phyloP scores from a whole-genome alignment of 225 moss, liverwort and hornwort genomes.

The Asterella californica region DNA sequence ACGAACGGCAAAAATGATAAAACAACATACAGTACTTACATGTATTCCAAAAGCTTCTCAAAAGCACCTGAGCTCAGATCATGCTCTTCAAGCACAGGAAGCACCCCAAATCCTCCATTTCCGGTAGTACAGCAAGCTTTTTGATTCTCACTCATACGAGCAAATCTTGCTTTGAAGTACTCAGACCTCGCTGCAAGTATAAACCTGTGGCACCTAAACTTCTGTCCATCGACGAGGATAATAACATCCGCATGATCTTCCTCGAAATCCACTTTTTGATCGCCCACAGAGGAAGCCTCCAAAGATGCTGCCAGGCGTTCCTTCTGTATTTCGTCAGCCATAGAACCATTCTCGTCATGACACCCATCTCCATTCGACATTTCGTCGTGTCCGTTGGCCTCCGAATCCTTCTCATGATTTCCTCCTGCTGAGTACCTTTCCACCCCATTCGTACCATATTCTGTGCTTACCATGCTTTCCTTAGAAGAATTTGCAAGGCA shows the following conservation, averaged over 20 bases:
- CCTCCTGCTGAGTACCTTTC: background rate
- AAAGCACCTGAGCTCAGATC: constrained; percentile 70
- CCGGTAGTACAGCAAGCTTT: constrained; percentile 8
- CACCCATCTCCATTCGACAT: constrained; percentile 4
- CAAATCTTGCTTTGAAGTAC: constrained; percentile 88
- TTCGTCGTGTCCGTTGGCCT: background rate
- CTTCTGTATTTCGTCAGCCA: constrained; percentile 27
- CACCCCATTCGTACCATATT: constrained; percentile 1
- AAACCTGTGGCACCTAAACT: constrained; percentile 73
- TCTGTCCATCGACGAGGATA: constrained; percentile 60
- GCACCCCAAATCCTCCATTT: constrained; percentile 30
- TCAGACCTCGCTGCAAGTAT: constrained; percentile 71
- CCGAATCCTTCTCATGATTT: background rate
- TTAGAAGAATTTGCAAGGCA: constrained; percentile 47
- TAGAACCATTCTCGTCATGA: constrained; percentile 12
- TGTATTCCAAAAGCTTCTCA: constrained; percentile 80
- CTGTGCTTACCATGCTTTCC: constrained; percentile 13
- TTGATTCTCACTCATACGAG: constrained; percentile 46
- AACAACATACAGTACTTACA: constrained; percentile 44
- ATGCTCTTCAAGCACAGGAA: constrained; percentile 69
- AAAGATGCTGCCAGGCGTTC: constrained; percentile 46
- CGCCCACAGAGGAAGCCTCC: constrained; percentile 49
- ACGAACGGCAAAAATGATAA: background rate
- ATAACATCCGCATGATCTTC: constrained; percentile 74
- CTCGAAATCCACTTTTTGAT: constrained; percentile 44